Conservation (phyloP, 768 basidiomycete species). For the Phallus indusiatus region DNA sequence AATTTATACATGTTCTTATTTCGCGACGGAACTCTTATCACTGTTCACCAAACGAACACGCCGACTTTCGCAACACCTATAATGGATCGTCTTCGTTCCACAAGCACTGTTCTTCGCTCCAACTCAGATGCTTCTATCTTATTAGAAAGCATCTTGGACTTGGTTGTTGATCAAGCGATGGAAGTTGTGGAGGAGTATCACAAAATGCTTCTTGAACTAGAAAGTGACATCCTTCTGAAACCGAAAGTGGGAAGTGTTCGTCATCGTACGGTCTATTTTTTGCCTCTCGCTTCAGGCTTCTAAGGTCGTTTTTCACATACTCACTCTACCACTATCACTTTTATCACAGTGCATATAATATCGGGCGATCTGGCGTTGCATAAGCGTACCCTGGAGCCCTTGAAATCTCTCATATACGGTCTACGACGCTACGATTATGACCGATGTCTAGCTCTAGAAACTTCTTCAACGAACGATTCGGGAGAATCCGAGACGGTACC, state of each 20-base stretch:
- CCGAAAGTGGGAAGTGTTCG: conserved; percentile 55
- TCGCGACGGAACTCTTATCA: conserved; percentile 58
- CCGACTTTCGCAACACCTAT: conserved; percentile 48
- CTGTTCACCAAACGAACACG: conserved; percentile 39
- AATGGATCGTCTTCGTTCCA: conserved; percentile 42
- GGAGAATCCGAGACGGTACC: conserved; percentile 9
- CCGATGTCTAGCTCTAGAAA: conserved; percentile 49
- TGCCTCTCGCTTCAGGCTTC: background rate
- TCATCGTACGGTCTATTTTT: conserved; percentile 30
- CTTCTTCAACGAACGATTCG: conserved; percentile 23
- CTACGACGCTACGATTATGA: conserved; percentile 63
- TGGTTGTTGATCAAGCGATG: conserved; percentile 58
- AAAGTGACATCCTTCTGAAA: conserved; percentile 48
- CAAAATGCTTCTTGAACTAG: conserved; percentile 49
- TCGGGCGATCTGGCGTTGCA: conserved; percentile 66
- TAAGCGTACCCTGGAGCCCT: conserved; percentile 64
- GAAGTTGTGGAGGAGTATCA: conserved; percentile 65
- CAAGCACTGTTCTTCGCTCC: conserved; percentile 50
- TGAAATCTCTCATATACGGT: conserved; percentile 60
- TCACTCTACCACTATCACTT: background rate
- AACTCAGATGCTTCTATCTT: conserved; percentile 61
- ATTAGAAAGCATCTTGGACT: conserved; percentile 59
- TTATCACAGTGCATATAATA: conserved; percentile 54
- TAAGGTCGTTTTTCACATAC: conserved; percentile 3
- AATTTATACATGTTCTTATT: conserved; percentile 64